Base-by-base conservation (phyloP, 148 eudicot genomes). In the Rhododendron ferrugineum region DNA sequence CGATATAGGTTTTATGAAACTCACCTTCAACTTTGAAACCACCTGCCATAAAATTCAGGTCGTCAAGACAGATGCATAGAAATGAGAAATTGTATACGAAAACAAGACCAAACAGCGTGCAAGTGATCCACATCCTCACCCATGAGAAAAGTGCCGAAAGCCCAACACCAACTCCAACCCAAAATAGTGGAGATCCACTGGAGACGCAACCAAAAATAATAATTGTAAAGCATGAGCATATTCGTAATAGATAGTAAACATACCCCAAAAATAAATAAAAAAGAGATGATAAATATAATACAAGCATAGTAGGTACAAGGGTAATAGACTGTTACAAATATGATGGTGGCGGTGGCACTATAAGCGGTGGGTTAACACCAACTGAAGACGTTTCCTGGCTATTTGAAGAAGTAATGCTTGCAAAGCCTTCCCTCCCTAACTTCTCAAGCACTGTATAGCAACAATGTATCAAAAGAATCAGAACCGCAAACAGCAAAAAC, bases 101-200 rank as follows among this genome's bases (percentile, higher is more conserved):
- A 68, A 7, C 72, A 32, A 34, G 16, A 18, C 15, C 34, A 50
- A 80, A 79, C 30, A n/a, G 42, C 7, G 75, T 80, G 79, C 82
- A 86, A 80, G 32, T 74, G 15, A 75, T 64, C 75, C 47, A 26
- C 42, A 49, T 80, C 40, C 91, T 85, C 66, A 92, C 94, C 95
- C 95, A 93, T 83, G 99, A 91, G 84, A 93, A 95, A 60, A 95
- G 86, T 7, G 96, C 99, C 62, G 99, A 95, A 72, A 91, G 79
- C 44, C 93, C 98, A 86, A 96, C 98, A 87, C 98, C 98, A 92
- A 96, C 93, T 88, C 97, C 98, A 90, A 96, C 91, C 98, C 98
- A 96, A 85, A 96, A 94, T 83, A 96, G 90, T 79, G 97, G 98
- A 56, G 98, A 94, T 70, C 98, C 98, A 76, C 98, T 96, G 86